Base-by-base conservation (phyloP, 2,329 filamentous ascomycete genomes). In the Pseudogymnoascus sp. region DNA sequence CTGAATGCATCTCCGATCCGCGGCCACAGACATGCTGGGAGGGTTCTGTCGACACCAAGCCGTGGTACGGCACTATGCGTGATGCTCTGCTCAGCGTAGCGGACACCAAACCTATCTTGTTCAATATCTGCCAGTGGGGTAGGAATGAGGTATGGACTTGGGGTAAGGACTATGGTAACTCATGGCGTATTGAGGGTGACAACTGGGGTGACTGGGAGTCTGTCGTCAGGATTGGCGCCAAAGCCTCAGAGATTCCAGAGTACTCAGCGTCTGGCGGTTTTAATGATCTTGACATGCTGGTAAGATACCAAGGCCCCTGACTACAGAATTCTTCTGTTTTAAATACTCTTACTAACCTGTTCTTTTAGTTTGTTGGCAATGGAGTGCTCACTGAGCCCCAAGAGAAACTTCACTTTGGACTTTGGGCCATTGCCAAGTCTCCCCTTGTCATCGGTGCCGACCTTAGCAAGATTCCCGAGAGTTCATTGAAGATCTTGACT, bases 221-320 rank as follows among this genome's bases (percentile, higher is more conserved):
- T 1, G 71, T 76, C 15, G 70, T 69, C 45, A 67, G 74, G 2
- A 75, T 73, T 2, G 60, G 75, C 8, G 76, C 76, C 60, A 74
- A 77, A 63, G 72, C 71, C 8, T 71, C 71, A 0, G 71, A 74
- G 15, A 70, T 74, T 56, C 71, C 72, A 0, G 60, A 61, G 3
- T 74, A 72, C 57, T 71, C 74, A 0, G 70, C 68, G 0, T 71
- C 72, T 0, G 74, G 73, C 0, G 69, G 71, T 26, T 76, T 73
- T 70, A 67, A 73, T 0, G 75, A 76, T 66, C 67, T 75, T n/a
- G 74, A 76, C 62, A 76, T 76, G 74, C 61, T 76, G 18, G 66
- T 69, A 59, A 38, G 35, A 38, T 38, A 38, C 35, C 15, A 35
- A 38, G 18, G 35, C 15, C 35, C n/a, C 3, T 34, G 15, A n/a